These are phyloP conservation scores for Colletotrichum siamense DNA, from an alignment of 2,329 filamentous ascomycete genomes.

Conservation along the genomic window DNA sequence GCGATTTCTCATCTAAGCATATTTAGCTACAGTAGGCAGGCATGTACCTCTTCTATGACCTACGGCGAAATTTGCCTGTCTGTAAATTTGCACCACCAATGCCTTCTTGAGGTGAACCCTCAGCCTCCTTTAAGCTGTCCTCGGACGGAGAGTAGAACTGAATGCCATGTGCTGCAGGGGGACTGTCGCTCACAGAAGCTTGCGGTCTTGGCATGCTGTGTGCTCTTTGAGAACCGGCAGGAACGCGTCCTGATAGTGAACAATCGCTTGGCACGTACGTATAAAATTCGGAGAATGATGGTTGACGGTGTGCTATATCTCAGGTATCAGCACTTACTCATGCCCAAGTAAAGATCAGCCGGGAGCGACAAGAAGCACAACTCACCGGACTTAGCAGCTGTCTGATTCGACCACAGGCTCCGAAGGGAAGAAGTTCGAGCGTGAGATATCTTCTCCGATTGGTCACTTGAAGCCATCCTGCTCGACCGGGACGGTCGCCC, in stretches of 20 bases:
- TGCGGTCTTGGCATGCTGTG: not conserved
- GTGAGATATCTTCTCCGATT: not conserved
- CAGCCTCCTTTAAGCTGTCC: not conserved
- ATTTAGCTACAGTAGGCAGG: not conserved
- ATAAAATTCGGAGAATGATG: slow-evolving; percentile 13
- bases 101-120: not conserved
- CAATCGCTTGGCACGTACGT: not conserved
- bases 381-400: not conserved
- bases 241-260: not conserved
- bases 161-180: not conserved
- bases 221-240: not conserved
- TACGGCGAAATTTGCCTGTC: not conserved
- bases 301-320: not conserved
- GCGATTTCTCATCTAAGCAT: not conserved
- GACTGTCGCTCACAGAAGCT: not conserved
- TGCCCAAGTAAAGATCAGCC: not conserved
- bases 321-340: not conserved
- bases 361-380: not conserved
- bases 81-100: not conserved
- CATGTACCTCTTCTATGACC: not conserved
- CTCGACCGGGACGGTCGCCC: slow-evolving; percentile 4
- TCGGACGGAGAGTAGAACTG: not conserved
- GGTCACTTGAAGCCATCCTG: slow-evolving; percentile 1
- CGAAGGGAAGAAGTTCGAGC: not conserved
- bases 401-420: not conserved